Conservation (phyloP, 306 rosid species). For the Castanea mollissima region DNA sequence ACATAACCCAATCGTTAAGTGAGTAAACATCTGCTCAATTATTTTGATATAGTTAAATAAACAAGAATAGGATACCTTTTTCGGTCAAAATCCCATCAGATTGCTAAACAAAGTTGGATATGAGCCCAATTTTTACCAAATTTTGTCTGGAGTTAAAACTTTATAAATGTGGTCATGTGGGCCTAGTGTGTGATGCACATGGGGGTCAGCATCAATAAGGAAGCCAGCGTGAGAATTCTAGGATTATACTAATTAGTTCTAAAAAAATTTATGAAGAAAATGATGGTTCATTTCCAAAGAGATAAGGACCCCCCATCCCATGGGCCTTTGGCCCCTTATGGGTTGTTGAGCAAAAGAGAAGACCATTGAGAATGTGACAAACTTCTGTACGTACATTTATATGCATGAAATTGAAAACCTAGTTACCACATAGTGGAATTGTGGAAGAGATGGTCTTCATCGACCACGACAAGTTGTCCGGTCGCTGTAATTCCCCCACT, state of each 20-base stretch:
- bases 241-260: neutral
- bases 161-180: slow-evolving; percentile 2
- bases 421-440: neutral
- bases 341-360: neutral
- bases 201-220: slow-evolving; percentile 33
- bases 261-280: neutral
- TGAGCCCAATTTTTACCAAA: neutral
- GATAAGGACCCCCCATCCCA: slow-evolving; percentile 1
- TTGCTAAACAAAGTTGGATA: too few relatives aligned
- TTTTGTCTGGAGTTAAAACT: neutral
- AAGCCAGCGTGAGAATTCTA: slow-evolving; percentile 30
- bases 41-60: too few relatives aligned
- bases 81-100: too few relatives aligned
- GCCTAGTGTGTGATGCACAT: slow-evolving; percentile 22
- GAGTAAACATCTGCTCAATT: too few relatives aligned
- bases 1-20: too few relatives aligned
- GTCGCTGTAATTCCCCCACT: neutral
- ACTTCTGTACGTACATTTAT: slow-evolving; percentile 19
- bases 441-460: neutral
- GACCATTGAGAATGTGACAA: slow-evolving; percentile 26
- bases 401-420: neutral
- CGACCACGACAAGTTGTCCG: neutral
- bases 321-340: neutral
- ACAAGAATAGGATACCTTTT: too few relatives aligned
- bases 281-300: neutral